A percentile compares a stretch with the other conserved stretches of the same genome.
phyloP scores from a whole-genome alignment of 306 rosid genomes.

The Quillaja saponaria region DNA sequence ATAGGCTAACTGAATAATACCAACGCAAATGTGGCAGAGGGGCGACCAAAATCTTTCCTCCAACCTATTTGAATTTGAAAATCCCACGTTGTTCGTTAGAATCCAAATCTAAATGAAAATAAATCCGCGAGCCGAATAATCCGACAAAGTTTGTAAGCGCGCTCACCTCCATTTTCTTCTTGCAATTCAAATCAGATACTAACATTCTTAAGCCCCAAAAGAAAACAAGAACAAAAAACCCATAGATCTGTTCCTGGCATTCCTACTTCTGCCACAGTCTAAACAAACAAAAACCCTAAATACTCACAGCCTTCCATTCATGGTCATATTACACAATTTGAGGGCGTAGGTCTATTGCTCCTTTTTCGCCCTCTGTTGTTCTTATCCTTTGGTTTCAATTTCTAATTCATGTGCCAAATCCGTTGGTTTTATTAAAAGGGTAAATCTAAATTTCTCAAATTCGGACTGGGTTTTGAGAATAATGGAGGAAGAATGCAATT shows the following conservation, averaged over 20 bases:
- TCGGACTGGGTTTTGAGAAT: conserved; percentile 23
- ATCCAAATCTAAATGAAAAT: neutral
- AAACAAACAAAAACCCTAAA: conserved; percentile 25
- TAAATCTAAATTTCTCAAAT: neutral
- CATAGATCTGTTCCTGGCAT: conserved; percentile 16
- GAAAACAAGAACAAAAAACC: neutral
- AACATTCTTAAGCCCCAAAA: neutral
- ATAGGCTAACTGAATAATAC: too few species aligned
- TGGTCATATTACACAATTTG: neutral
- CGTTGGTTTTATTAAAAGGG: conserved; percentile 2
- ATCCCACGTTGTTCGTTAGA: neutral
- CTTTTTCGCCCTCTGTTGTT: neutral
- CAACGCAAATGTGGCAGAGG: too few species aligned
- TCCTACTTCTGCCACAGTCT: neutral
- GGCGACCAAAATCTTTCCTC: neutral
- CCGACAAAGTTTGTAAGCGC: conserved; percentile 30
- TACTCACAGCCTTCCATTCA: neutral
- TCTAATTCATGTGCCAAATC: neutral
- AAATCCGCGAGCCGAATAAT: neutral
- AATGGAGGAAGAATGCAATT: conserved; percentile 46
- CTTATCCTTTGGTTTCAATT: neutral
- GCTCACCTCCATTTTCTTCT: conserved; percentile 24
- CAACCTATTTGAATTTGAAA: conserved; percentile 22
- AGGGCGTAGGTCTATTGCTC: conserved; percentile 10
- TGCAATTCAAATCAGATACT: conserved; percentile 35